Evolutionary conservation across 805 yeast genomes (phyloP).

Genomic region (Myxozyma neotropica): DNA sequence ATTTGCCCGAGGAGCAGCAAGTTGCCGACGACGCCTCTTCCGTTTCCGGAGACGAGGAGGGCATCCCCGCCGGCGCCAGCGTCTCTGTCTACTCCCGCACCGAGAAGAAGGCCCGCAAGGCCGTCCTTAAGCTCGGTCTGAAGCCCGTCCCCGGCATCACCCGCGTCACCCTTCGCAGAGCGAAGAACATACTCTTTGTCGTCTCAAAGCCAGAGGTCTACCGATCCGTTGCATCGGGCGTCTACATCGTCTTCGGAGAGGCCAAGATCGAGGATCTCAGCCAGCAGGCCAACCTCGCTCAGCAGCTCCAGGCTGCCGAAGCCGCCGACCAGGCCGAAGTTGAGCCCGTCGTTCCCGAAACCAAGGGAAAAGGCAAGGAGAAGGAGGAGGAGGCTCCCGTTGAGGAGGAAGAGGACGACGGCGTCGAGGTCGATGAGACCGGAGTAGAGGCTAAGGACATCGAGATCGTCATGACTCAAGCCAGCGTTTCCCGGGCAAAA

Average conservation of each 20-base stretch:
- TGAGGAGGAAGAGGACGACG: constrained; percentile 34
- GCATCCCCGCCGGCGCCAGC: constrained; percentile 81
- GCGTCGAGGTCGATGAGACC: constrained; percentile 75
- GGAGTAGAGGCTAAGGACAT: constrained; percentile 84
- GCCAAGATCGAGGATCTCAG: constrained; percentile 94
- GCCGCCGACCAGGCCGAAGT: constrained; percentile 40
- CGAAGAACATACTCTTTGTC: constrained; percentile 87
- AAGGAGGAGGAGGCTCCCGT: constrained; percentile 57
- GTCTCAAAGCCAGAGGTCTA: constrained; percentile 93
- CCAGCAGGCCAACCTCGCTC: constrained; percentile 78
- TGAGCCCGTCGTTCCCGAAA: constrained; percentile 38
- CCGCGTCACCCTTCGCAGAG: constrained; percentile 87
- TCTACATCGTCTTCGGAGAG: constrained; percentile 96
- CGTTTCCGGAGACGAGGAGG: constrained; percentile 38
- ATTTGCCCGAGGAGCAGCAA: constrained; percentile 20
- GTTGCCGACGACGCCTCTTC: constrained; percentile 34
- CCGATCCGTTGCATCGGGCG: constrained; percentile 87
- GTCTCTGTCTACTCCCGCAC: constrained; percentile 81
- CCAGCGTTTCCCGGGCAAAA: constrained; percentile 83
- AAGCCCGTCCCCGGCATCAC: constrained; percentile 88
- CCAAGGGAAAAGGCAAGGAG: constrained; percentile 34
- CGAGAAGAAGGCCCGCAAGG: constrained; percentile 94
- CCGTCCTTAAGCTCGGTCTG: constrained; percentile 83
- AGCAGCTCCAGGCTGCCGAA: constrained; percentile 55
- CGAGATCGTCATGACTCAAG: constrained; percentile 85